A percentile compares a stretch with the other conserved stretches of the same genome.
Conservation (phyloP, 352 stramenopile species). For the Aphanomyces astaci region DNA sequence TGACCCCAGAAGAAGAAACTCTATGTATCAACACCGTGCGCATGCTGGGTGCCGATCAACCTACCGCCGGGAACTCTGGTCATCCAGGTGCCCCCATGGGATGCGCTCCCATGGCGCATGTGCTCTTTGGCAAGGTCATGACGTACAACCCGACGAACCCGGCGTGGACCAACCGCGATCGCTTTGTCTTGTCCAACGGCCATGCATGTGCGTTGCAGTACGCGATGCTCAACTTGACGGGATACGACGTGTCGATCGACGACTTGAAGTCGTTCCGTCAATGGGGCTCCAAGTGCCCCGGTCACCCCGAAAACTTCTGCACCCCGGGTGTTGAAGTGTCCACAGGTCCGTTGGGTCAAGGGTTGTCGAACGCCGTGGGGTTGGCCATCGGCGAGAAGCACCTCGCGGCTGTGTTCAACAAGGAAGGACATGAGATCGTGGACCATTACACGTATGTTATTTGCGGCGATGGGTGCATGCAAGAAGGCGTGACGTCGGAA, state of each 20-base stretch:
- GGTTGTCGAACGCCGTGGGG: conserved; percentile 97
- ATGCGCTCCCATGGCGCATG: conserved; percentile 97
- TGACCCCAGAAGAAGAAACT: conserved; percentile 21
- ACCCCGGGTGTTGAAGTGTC: conserved; percentile 94
- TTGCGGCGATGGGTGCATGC: conserved; percentile 97
- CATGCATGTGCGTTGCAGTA: conserved; percentile 99
- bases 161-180: conserved; percentile 93
- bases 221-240: conserved; percentile 96
- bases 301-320: conserved; percentile 96
- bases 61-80: conserved; percentile 95
- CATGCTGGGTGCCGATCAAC: conserved; percentile 95
- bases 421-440: conserved; percentile 89
- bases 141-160: conserved; percentile 83
- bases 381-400: conserved; percentile 97
- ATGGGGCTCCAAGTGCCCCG: conserved; percentile 92
- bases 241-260: conserved; percentile 92
- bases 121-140: conserved; percentile 92
- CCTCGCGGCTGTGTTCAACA: conserved; percentile 97
- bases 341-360: conserved; percentile 95
- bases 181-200: conserved; percentile 98
- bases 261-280: conserved; percentile 97
- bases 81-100: conserved; percentile 98
- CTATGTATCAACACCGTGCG: conserved; percentile 98
- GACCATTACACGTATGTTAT: conserved; percentile 99
- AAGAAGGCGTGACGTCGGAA: conserved; percentile 97